phyloP scores from a whole-genome alignment of 1,139 yeast species.

The Meyerozyma carpophila region DNA sequence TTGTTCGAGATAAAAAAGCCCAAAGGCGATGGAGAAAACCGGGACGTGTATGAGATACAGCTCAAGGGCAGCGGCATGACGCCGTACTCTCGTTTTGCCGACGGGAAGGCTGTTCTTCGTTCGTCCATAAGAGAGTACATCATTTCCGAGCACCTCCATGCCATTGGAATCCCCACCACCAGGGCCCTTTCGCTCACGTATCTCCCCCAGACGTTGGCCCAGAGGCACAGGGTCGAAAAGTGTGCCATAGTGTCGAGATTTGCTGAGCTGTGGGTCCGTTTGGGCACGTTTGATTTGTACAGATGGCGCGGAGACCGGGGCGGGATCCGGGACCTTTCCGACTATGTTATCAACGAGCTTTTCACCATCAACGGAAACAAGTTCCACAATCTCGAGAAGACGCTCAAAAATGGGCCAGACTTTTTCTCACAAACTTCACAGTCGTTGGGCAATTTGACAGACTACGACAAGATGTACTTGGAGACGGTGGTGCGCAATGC shows the following conservation, averaged over 20 bases:
- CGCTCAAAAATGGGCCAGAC: constrained; percentile 11
- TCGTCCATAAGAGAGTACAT: constrained; percentile 86
- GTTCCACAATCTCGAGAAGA: constrained; percentile 30
- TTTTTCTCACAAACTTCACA: constrained; percentile 15
- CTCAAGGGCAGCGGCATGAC: constrained; percentile 90
- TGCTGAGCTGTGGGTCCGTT: constrained; percentile 81
- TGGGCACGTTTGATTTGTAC: constrained; percentile 87
- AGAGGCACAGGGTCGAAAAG: constrained; percentile 63
- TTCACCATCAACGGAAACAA: constrained; percentile 34
- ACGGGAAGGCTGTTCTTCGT: constrained; percentile 88
- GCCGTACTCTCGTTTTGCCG: constrained; percentile 91
- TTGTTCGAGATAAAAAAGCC: constrained; percentile 59
- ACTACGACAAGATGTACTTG: constrained; percentile 66
- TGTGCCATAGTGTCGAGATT: constrained; percentile 85
- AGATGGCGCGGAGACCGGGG: constrained; percentile 66
- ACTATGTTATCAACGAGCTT: constrained; percentile 67
- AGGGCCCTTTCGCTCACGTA: constrained; percentile 71
- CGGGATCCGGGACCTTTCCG: constrained; percentile 59
- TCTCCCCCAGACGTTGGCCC: constrained; percentile 74
- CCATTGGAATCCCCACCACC: constrained; percentile 82
- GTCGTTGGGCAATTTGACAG: constrained; percentile 39
- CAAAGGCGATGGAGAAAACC: constrained; percentile 25
- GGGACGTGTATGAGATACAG: constrained; percentile 59
- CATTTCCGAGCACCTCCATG: constrained; percentile 75
- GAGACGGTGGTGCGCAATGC: constrained; percentile 75